Base-by-base conservation (phyloP, 306 rosid species). In the Vicia faba region DNA sequence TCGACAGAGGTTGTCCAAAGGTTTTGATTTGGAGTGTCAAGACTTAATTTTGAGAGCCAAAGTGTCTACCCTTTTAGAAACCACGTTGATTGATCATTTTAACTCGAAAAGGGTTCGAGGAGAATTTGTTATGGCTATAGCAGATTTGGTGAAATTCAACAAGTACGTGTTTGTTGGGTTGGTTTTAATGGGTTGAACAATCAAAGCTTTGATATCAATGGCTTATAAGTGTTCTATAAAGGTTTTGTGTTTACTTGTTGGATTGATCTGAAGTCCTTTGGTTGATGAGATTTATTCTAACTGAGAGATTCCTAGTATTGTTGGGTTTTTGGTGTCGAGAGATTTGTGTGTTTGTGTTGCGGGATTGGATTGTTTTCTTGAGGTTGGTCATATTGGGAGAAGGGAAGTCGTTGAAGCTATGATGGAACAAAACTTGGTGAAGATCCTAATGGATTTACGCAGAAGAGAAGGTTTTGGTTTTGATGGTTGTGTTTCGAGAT, bases 141-240 rank as follows among this genome's bases (percentile, higher is more conserved):
- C 68, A 0, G 87, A 71, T 38, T 10, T 89, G 48, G 93, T 81
- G 16, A 57, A 50, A 70, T 89, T 89, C 76, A 89, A 87, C 40
- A 82, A 65, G 65, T 84, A 83, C 12, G 96, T 89, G 9, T 89
- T 89, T 56, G 91, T 87, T 0, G 96, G 96, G 19, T 67, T 89
- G 63, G 87, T 84, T 19, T 26, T 89, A 8, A 89, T 89, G 93
- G 89, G 96, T 56, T 84, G 89, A 11, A 85, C 76, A 0, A 46
- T 85, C 15, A 25, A 66, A 11, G 70, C 87, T 3, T 40, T 89
- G 40, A 64, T 81, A 0, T 51, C 69, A 23, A 78, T 81, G 59
- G 69, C 73, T 23, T 77, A 91, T 0, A 31, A 46, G 1, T 44
- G 81, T 31, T 79, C 91, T 11, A 63, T 87, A 1, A 26, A 60